Evolutionary conservation across 805 yeast species (phyloP).

Genomic region (Maudiozyma barnettii): DNA sequence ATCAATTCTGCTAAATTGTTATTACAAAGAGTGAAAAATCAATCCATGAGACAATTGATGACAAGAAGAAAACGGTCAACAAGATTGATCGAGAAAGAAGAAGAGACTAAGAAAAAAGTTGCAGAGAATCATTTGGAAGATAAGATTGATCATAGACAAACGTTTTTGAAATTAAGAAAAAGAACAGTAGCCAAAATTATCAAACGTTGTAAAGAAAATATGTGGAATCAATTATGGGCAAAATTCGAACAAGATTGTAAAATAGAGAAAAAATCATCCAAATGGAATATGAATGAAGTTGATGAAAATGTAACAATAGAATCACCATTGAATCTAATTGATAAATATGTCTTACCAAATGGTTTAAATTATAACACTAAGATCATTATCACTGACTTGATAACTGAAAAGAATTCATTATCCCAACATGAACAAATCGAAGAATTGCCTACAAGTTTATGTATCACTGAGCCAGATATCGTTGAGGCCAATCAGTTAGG

Average conservation of each 20-base stretch:
- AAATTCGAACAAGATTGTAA: slow-evolving; percentile 23
- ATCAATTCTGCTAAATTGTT: slow-evolving; percentile 21
- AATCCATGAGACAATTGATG: slow-evolving; percentile 52
- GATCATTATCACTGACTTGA: not conserved
- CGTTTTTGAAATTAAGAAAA: slow-evolving; percentile 19
- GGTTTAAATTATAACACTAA: slow-evolving; percentile 9
- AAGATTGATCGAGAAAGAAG: slow-evolving; percentile 62
- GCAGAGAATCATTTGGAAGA: slow-evolving; percentile 32
- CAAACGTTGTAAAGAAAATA: slow-evolving; percentile 20
- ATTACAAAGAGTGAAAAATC: slow-evolving; percentile 46
- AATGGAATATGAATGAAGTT: slow-evolving; percentile 1
- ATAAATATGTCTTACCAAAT: slow-evolving; percentile 7
- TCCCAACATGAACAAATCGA: not conserved
- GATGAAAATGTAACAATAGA: not conserved
- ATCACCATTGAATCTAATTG: slow-evolving; percentile 5
- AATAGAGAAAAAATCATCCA: slow-evolving; percentile 12
- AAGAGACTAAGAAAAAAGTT: slow-evolving; percentile 38
- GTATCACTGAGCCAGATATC: slow-evolving; percentile 21
- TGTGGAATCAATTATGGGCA: slow-evolving; percentile 26
- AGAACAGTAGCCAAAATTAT: slow-evolving; percentile 17
- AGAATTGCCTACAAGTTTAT: slow-evolving; percentile 24
- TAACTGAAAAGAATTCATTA: not conserved
- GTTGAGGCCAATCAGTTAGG: slow-evolving; percentile 13
- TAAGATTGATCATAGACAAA: slow-evolving; percentile 31
- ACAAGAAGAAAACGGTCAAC: slow-evolving; percentile 68